Conservation (phyloP, 2,329 filamentous ascomycete species). For the Colletotrichum somersetense region DNA sequence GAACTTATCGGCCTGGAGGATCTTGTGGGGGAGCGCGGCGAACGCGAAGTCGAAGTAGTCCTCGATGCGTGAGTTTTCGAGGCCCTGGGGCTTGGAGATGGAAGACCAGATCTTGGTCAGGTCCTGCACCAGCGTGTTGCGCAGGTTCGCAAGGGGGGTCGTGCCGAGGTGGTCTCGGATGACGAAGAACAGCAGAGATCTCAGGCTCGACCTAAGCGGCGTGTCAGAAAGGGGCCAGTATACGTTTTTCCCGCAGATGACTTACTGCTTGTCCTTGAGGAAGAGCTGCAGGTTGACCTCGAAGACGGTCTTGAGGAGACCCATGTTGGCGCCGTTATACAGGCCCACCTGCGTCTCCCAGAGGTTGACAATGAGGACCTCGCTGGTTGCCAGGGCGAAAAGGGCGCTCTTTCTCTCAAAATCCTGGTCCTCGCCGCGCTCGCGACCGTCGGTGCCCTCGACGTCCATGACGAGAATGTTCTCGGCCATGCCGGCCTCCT, state of each 20-base stretch:
- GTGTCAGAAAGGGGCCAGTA: slow-evolving; percentile 30
- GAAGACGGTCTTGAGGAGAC: slow-evolving; percentile 96
- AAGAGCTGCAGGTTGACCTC: slow-evolving; percentile 98
- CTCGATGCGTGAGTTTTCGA: slow-evolving; percentile 90
- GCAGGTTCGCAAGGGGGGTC: slow-evolving; percentile 90
- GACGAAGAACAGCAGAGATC: slow-evolving; percentile 97
- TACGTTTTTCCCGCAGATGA: slow-evolving; percentile 37
- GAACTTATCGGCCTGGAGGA: slow-evolving; percentile 94
- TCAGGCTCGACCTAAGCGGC: slow-evolving; percentile 77
- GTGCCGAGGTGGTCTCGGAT: slow-evolving; percentile 96
- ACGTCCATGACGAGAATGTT: slow-evolving; percentile 99
- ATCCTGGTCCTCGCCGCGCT: slow-evolving; percentile 97
- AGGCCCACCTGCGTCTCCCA: slow-evolving; percentile 99
- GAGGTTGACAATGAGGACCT: slow-evolving; percentile 98
- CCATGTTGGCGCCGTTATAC: slow-evolving; percentile 99
- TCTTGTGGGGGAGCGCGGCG: slow-evolving; percentile 94
- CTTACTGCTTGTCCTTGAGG: slow-evolving; percentile 92
- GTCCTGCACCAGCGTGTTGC: slow-evolving; percentile 91
- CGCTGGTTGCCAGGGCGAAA: slow-evolving; percentile 96
- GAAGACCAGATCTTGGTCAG: slow-evolving; percentile 92
- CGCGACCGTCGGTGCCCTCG: slow-evolving; percentile 95
- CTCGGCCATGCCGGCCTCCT: slow-evolving; percentile 81
- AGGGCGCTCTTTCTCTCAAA: slow-evolving; percentile 98
- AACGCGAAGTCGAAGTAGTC: slow-evolving; percentile 99
- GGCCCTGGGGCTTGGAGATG: slow-evolving; percentile 88